Evolutionary conservation across 2,329 filamentous ascomycete species (phyloP).

Genomic region (Talaromyces sp.): DNA sequence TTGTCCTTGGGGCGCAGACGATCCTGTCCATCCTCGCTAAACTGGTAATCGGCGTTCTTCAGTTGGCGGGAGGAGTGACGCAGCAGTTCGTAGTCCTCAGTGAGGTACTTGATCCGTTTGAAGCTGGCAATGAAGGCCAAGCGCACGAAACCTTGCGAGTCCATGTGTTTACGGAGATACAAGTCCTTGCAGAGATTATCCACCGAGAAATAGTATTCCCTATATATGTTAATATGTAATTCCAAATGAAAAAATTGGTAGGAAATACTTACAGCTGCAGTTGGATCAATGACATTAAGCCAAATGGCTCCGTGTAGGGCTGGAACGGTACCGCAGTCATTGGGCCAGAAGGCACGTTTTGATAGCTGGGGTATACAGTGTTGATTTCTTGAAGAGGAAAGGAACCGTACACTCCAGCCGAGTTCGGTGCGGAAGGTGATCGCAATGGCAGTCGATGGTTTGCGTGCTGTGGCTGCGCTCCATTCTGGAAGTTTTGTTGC

Average conservation of each 20-base stretch:
- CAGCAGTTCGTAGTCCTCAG: constrained; percentile 67
- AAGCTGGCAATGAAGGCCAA: constrained; percentile 78
- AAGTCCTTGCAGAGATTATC: constrained; percentile 93
- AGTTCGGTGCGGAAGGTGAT: constrained; percentile 59
- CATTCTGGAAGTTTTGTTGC: constrained; percentile 30
- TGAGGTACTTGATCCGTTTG: constrained; percentile 72
- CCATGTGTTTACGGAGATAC: constrained; percentile 86
- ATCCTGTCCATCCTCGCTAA: constrained; percentile 72
- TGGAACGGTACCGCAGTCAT: constrained; percentile 58
- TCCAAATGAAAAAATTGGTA: neutral
- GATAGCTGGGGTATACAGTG: constrained; percentile 53
- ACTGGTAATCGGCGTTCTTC: constrained; percentile 66
- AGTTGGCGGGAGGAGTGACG: constrained; percentile 72
- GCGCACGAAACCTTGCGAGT: constrained; percentile 86
- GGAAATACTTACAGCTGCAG: constrained; percentile 52
- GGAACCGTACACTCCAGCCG: constrained; percentile 46
- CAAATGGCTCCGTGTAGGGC: constrained; percentile 55
- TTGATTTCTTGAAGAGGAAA: constrained; percentile 44
- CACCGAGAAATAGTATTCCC: constrained; percentile 95
- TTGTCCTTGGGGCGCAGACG: constrained; percentile 68
- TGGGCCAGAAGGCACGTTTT: constrained; percentile 46
- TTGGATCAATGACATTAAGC: constrained; percentile 54
- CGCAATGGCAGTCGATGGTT: constrained; percentile 51
- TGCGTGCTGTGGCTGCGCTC: constrained; percentile 34
- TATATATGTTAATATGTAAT: constrained; percentile 37